phyloP scores from a whole-genome alignment of 305 asterid genomes.

The Fraxinus paxiana region DNA sequence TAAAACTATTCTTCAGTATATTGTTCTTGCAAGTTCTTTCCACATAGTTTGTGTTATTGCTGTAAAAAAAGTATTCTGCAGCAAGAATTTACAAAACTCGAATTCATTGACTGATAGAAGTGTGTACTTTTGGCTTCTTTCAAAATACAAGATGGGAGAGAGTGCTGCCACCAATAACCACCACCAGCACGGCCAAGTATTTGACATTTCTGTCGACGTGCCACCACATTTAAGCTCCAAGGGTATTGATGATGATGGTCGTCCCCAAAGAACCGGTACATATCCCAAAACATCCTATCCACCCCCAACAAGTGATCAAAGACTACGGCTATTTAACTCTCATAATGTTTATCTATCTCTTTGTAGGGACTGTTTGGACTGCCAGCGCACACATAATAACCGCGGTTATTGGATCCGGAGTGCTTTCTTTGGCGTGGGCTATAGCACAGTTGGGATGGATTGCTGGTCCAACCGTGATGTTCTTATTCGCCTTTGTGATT shows the following conservation, averaged over 20 bases:
- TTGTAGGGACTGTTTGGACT: conserved; percentile 51
- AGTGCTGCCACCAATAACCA: conserved; percentile 54
- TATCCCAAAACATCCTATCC: neutral
- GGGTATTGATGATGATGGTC: conserved; percentile 50
- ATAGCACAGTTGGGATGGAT: conserved; percentile 59
- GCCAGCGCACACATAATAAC: conserved; percentile 62
- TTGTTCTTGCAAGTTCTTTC: neutral
- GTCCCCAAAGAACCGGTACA: conserved; percentile 54
- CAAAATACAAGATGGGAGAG: conserved; percentile 40
- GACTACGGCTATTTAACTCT: neutral
- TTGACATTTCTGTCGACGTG: conserved; percentile 37
- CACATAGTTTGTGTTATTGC: neutral
- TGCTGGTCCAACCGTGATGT: conserved; percentile 56
- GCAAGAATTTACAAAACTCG: neutral
- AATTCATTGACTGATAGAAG: neutral
- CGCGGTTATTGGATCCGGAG: conserved; percentile 56
- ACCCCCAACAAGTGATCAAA: neutral
- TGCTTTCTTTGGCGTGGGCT: conserved; percentile 59
- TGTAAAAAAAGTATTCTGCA: neutral
- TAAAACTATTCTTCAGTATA: neutral
- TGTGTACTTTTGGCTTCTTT: neutral
- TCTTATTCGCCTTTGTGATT: conserved; percentile 46
- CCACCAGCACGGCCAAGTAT: conserved; percentile 39
- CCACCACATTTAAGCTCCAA: conserved; percentile 37
- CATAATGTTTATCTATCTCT: neutral